Evolutionary conservation across 768 basidiomycete genomes (phyloP).

Genomic region (Tylopilus balloui): DNA sequence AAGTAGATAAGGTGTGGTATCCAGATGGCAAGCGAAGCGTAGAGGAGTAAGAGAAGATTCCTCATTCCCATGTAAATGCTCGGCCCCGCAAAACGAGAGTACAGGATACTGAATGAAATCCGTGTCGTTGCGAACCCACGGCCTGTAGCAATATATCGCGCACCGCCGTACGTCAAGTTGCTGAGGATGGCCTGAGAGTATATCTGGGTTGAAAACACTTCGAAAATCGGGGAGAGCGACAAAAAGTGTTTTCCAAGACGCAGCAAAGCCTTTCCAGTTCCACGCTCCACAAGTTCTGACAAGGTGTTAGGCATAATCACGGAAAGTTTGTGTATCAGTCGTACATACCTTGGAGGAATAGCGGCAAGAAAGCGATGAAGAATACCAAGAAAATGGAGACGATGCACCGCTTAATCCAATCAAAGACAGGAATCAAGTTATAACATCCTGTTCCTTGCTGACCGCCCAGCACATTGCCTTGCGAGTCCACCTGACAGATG

Average conservation of each 20-base stretch:
- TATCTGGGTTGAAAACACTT: conserved; percentile 98
- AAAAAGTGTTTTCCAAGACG: conserved; percentile 96
- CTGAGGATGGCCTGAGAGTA: conserved; percentile 96
- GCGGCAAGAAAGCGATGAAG: conserved; percentile 93
- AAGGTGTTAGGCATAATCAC: conserved; percentile 2
- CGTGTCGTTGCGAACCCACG: conserved; percentile 98
- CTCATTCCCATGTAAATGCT: conserved; percentile 99
- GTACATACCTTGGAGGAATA: conserved; percentile 86
- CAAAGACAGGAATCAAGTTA: conserved; percentile 93
- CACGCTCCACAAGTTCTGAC: conserved; percentile 90
- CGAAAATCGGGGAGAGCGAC: conserved; percentile 95
- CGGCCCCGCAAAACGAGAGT: conserved; percentile 98
- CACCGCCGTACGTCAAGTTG: conserved; percentile 96
- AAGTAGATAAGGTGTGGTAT: conserved; percentile 96
- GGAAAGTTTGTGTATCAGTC: background rate
- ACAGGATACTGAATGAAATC: conserved; percentile 93
- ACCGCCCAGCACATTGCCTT: conserved; percentile 73
- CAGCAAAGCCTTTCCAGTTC: conserved; percentile 89
- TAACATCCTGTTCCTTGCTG: conserved; percentile 81
- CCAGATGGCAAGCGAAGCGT: conserved; percentile 89
- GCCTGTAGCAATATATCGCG: conserved; percentile 97
- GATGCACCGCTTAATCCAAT: conserved; percentile 97
- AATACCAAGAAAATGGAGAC: conserved; percentile 98
- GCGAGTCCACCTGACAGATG: conserved; percentile 83
- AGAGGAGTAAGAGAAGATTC: conserved; percentile 84